Evolutionary conservation across 768 basidiomycete species (phyloP).

Genomic region (Lactarius deliciosus): DNA sequence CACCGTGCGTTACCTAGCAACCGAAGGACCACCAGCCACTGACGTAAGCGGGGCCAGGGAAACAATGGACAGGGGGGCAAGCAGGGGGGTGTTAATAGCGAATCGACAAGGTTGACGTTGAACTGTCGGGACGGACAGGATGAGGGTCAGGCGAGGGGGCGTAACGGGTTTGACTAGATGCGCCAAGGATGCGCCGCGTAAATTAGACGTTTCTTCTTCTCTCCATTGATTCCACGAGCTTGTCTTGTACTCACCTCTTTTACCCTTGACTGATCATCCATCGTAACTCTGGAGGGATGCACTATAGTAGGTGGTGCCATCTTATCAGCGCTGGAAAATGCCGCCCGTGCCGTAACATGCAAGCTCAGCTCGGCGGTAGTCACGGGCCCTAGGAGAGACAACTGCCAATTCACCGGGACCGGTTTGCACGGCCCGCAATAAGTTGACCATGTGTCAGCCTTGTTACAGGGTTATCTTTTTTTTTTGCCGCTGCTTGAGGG

Average conservation of each 20-base stretch:
- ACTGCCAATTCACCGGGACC: no score
- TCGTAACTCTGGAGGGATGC: background rate
- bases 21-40: background rate
- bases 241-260: background rate
- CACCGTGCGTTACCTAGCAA: background rate
- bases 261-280: no score
- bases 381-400: no score
- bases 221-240: background rate
- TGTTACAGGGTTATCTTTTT: no score
- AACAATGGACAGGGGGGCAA: background rate
- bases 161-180: no score
- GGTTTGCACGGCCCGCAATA: no score
- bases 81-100: background rate
- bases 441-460: no score
- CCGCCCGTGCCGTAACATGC: no score
- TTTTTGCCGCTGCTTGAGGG: no score
- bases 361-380: no score
- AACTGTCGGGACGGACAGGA: background rate
- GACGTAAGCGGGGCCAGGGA: background rate
- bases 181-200: background rate
- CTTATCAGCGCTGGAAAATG: background rate
- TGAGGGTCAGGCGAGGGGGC: background rate
- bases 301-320: background rate
- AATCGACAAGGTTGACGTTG: background rate
- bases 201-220: background rate